Evolutionary conservation across 495 filamentous ascomycete genomes (phyloP).

Genomic region (Penicillium ucsense): DNA sequence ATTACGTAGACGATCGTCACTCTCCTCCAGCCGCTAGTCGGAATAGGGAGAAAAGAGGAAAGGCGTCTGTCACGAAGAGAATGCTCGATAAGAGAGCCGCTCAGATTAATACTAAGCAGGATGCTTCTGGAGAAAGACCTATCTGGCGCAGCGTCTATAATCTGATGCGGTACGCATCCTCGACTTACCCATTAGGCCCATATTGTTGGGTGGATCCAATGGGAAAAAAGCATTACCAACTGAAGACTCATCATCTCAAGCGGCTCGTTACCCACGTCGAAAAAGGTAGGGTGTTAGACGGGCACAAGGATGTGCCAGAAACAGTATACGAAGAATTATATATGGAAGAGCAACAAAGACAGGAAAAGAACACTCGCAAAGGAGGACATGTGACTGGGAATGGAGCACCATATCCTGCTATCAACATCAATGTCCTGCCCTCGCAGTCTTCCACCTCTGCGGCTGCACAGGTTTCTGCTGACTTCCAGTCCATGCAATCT

Average conservation of each 20-base stretch:
- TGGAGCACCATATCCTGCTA: slow-evolving; percentile 4
- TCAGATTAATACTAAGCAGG: too few relatives aligned
- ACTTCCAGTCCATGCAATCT: not conserved
- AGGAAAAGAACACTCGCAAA: slow-evolving; percentile 7
- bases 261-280: slow-evolving; percentile 13
- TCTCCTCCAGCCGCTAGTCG: too few relatives aligned
- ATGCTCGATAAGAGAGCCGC: too few relatives aligned
- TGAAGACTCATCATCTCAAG: slow-evolving; percentile 15
- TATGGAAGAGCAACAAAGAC: slow-evolving; percentile 18
- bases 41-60: too few relatives aligned
- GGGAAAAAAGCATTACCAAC: slow-evolving; percentile 19
- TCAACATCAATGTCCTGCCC: not conserved
- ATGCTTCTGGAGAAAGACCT: too few relatives aligned
- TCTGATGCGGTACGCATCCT: slow-evolving; percentile 14
- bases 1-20: too few relatives aligned
- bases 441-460: not conserved
- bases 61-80: too few relatives aligned
- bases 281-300: slow-evolving; percentile 11
- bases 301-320: slow-evolving; percentile 19
- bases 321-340: slow-evolving; percentile 13
- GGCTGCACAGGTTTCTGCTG: not conserved
- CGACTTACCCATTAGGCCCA: slow-evolving; percentile 8
- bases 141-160: not conserved
- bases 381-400: not conserved
- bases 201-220: slow-evolving; percentile 20